These are phyloP conservation scores for Metrosideros polymorpha DNA, from an alignment of 441 rosid species.

Conservation along the genomic window DNA sequence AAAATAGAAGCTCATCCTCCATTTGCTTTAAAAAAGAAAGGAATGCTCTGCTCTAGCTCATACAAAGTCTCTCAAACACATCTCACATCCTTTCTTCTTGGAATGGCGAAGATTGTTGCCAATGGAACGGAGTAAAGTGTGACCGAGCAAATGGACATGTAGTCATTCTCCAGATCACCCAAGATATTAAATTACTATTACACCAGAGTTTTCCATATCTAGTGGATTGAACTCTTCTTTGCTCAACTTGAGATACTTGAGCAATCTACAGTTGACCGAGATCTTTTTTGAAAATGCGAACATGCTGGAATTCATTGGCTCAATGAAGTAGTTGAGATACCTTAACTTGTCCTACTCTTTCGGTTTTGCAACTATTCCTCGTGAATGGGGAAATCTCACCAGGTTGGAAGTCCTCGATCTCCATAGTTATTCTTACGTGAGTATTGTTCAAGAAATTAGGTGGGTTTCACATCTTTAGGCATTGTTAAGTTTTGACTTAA, in stretches of 20 bases:
- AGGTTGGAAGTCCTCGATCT: neutral
- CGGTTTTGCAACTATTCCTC: neutral
- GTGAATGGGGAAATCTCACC: neutral
- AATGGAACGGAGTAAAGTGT: neutral
- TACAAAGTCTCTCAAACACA: rapidly evolving
- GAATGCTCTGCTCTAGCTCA: neutral
- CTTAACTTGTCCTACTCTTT: neutral
- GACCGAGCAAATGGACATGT: neutral
- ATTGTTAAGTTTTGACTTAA: too few relatives aligned
- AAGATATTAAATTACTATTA: neutral
- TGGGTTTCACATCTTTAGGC: neutral
- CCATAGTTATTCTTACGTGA: rapidly evolving
- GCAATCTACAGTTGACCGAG: neutral
- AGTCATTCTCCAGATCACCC: neutral
- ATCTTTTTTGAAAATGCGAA: neutral
- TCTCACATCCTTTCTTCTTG: neutral
- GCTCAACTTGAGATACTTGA: neutral
- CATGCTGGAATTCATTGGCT: neutral
- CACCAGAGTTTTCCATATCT: rapidly evolving
- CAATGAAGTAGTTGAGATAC: neutral
- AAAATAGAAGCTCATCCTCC: neutral
- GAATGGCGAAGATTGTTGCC: neutral
- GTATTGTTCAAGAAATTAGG: neutral
- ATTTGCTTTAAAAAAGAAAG: neutral
- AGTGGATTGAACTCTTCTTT: neutral